These are phyloP conservation scores for Sporopachydermia quercuum DNA, from an alignment of 805 yeast species.

Conservation along the genomic window DNA sequence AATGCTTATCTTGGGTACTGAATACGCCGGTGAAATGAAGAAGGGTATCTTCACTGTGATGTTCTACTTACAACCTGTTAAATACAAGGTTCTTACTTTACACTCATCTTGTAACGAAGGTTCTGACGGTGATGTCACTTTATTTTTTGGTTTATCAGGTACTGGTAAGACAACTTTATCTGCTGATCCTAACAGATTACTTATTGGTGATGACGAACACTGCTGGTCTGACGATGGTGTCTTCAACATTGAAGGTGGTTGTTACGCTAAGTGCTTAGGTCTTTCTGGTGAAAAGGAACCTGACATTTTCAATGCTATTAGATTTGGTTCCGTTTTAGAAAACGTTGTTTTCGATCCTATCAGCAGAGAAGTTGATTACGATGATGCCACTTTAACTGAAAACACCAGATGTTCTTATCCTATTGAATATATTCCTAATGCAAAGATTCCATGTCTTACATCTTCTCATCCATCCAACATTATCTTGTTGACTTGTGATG, in stretches of 20 bases:
- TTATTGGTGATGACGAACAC: conserved; percentile 98
- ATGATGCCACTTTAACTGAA: conserved; percentile 72
- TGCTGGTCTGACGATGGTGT: conserved; percentile 99
- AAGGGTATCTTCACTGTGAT: conserved; percentile 97
- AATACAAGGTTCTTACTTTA: conserved; percentile 77
- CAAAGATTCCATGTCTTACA: conserved; percentile 88
- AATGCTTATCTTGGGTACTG: conserved; percentile 97
- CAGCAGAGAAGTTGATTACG: conserved; percentile 76
- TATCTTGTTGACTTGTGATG: conserved; percentile 88
- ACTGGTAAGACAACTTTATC: conserved; percentile 96
- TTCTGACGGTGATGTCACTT: conserved; percentile 71
- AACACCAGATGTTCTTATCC: conserved; percentile 99
- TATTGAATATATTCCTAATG: conserved; percentile 90
- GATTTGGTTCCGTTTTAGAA: conserved; percentile 88
- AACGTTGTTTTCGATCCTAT: conserved; percentile 75
- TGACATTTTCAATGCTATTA: conserved; percentile 89
- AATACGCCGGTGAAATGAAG: conserved; percentile 99
- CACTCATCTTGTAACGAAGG: conserved; percentile 96
- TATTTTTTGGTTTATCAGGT: conserved; percentile 94
- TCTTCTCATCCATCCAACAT: conserved; percentile 86
- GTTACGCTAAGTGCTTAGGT: conserved; percentile 95
- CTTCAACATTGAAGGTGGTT: conserved; percentile 98
- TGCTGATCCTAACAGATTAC: conserved; percentile 86
- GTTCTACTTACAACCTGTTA: conserved; percentile 97
- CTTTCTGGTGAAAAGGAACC: conserved; percentile 89